These are phyloP conservation scores for Astrothelium macrocarpum DNA, from an alignment of 495 filamentous ascomycete species.

Conservation along the genomic window DNA sequence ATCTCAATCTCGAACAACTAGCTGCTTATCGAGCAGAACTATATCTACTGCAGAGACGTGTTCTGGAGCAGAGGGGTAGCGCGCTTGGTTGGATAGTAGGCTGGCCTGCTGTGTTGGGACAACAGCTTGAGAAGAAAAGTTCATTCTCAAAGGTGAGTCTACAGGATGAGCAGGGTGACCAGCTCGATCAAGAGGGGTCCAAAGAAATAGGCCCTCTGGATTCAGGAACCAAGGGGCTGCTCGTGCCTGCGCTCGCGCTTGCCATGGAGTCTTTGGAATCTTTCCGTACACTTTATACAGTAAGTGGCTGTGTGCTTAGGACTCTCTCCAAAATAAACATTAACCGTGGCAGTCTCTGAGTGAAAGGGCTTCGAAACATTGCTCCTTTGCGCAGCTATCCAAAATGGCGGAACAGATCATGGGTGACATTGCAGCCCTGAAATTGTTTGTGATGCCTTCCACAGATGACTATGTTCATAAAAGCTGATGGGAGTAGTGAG, in stretches of 20 bases:
- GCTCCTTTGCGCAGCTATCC: conserved; percentile 60
- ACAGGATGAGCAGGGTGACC: conserved; percentile 8
- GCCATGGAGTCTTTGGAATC: conserved; percentile 11
- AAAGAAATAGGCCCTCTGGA: not conserved
- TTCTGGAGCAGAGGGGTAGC: conserved; percentile 64
- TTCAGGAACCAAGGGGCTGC: not conserved
- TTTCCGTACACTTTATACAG: conserved; percentile 17
- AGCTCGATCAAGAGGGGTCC: not conserved
- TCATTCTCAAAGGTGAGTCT: conserved; percentile 14
- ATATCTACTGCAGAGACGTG: conserved; percentile 64
- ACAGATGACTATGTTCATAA: not conserved
- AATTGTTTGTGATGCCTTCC: conserved; percentile 47
- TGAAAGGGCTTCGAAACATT: conserved; percentile 42
- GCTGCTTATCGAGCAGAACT: conserved; percentile 73
- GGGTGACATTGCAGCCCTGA: conserved; percentile 77
- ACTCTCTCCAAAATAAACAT: not conserved
- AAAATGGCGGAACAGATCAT: conserved; percentile 68
- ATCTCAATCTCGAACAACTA: conserved; percentile 44
- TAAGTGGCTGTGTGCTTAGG: not conserved
- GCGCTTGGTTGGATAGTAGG: conserved; percentile 67
- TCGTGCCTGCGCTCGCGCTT: conserved; percentile 1
- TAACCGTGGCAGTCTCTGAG: conserved; percentile 26
- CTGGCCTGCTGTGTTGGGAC: conserved; percentile 49
- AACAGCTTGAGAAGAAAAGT: not conserved
- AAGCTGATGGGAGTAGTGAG: conserved; percentile 32